Conservation (phyloP, 2,329 filamentous ascomycete species). For the Hymenoscyphus infarciens region DNA sequence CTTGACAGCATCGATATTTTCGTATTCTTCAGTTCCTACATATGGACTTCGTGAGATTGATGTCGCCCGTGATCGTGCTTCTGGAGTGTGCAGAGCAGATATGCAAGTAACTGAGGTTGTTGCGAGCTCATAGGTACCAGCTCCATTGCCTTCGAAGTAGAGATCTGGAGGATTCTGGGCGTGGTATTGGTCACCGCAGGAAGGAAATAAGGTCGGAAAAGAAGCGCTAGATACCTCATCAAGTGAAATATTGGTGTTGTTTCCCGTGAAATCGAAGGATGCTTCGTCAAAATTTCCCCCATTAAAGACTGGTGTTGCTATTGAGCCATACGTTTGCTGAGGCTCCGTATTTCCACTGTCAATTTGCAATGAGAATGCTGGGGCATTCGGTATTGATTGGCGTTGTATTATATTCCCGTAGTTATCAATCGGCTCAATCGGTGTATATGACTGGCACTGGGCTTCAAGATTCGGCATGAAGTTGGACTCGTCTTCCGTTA, state of each 20-base stretch:
- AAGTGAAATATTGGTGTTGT: background rate
- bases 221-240: background rate
- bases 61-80: background rate
- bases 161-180: background rate
- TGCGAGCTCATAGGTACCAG: background rate
- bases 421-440: constrained; percentile 1
- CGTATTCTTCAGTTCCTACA: background rate
- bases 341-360: background rate
- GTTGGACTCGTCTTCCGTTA: background rate
- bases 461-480: background rate
- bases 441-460: constrained; percentile 1
- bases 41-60: background rate
- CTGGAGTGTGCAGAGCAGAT: background rate
- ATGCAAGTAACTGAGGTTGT: background rate
- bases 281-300: background rate
- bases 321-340: background rate
- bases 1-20: background rate
- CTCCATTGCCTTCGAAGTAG: background rate
- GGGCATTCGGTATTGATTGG: background rate
- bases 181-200: background rate
- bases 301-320: background rate
- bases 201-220: background rate
- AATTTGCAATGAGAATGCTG: background rate
- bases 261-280: background rate
- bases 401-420: background rate